Base-by-base conservation (phyloP, 108 stramenopile species). In the Skeletonema tropicum region DNA sequence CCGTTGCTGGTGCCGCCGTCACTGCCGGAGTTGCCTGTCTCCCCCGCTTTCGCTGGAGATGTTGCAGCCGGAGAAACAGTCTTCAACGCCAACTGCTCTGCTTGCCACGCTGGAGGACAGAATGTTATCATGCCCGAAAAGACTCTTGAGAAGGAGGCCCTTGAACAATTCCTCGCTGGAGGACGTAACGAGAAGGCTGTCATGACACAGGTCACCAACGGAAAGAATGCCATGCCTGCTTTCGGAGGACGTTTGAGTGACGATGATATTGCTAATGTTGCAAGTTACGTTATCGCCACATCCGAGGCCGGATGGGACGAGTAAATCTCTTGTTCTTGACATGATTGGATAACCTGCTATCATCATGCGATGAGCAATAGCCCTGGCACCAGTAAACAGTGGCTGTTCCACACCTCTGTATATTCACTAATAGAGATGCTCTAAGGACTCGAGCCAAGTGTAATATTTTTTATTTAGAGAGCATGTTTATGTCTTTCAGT, bases 201-300 rank as follows among this genome's bases (percentile, higher is more conserved):
- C 71, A 85, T 90, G 49, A 92, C 85, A 52, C 96, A 97, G 73
- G 94, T 97, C 26, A 95, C 92, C 77, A 94, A 94, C 85, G 96
- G 96, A 88, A 97, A 97, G 92, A 97, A 97, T 83, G 94, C 92
- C 67, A 97, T 97, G 97, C 97, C 97, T 80, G 93, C 97, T 57
- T 97, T 97, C 73, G 97, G 97, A 30, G 97, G 97, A 87, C 93
- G 97, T 87, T 85, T 97, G 32, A 68, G 72, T 30, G 97, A 97
- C 30, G 92, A 92, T 23, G 91, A 94, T 33, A 97, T 97, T 75
- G 89, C 85, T 67, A 84, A 95, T 75, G 94, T 97, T 72, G 96
- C 96, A 33, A 76, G 91, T 8, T 97, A 95, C 78, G 96, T 97
- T 39, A 90, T 97, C 71, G 75, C 75, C 36, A 81, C 90, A 57